These are phyloP conservation scores for Lentinus polychrous DNA, from an alignment of 1,284 basidiomycete species.

Conservation along the genomic window DNA sequence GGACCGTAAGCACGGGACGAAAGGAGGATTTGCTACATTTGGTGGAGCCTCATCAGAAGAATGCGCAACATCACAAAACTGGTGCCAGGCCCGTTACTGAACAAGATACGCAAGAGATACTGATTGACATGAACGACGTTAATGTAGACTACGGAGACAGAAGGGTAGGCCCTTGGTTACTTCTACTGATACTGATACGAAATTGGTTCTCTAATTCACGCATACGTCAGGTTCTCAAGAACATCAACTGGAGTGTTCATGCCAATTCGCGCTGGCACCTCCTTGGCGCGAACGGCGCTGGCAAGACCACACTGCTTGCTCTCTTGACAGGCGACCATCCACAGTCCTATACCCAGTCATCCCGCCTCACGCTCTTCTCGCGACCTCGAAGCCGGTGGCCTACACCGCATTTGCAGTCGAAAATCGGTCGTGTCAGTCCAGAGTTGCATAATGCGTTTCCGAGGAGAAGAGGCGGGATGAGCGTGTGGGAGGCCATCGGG, in stretches of 20 bases:
- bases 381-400: constrained; percentile 59
- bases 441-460: constrained; percentile 93
- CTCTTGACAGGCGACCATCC: constrained; percentile 93
- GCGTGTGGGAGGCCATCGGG: constrained; percentile 72
- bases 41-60: background rate
- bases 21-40: constrained; percentile 19
- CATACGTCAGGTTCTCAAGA: constrained; percentile 52
- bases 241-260: constrained; percentile 75
- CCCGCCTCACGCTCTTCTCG: constrained; percentile 67
- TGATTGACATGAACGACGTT: constrained; percentile 61
- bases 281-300: constrained; percentile 84
- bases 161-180: constrained; percentile 33
- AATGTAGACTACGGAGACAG: constrained; percentile 68
- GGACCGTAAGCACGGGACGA: constrained; percentile 22
- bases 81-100: constrained; percentile 1
- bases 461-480: constrained; percentile 54
- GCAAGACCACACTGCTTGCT: constrained; percentile 94
- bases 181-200: background rate
- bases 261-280: constrained; percentile 85
- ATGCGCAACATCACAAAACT: background rate
- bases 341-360: constrained; percentile 77
- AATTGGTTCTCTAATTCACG: background rate
- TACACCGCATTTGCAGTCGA: constrained; percentile 46
- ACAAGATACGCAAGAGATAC: constrained; percentile 20
- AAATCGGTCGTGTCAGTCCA: constrained; percentile 80